These are phyloP conservation scores for Lasiosphaeriaceae sp. DNA, from an alignment of 495 filamentous ascomycete species.

Conservation along the genomic window DNA sequence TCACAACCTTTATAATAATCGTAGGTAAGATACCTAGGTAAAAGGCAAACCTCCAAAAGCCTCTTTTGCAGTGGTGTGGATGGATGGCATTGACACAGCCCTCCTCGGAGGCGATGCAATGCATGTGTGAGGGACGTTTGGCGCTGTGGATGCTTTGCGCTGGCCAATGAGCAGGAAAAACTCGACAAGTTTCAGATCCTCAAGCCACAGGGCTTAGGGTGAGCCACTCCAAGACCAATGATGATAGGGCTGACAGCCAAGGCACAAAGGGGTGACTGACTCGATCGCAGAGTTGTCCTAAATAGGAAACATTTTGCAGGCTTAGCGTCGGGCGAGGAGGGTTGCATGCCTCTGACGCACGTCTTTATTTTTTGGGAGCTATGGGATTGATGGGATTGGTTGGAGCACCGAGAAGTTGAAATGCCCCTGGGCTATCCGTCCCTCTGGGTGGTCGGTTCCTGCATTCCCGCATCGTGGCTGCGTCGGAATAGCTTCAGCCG, in stretches of 20 bases:
- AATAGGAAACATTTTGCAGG: neutral
- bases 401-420: neutral
- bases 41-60: no score
- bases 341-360: neutral
- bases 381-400: neutral
- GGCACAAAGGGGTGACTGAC: neutral
- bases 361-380: neutral
- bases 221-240: no score
- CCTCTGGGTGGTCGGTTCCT: neutral
- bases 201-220: no score
- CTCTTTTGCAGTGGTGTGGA: no score
- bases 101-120: neutral
- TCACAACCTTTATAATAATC: no score
- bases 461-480: neutral
- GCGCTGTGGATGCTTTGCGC: no score
- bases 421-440: neutral
- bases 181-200: no score
- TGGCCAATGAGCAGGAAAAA: no score
- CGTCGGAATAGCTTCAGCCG: neutral
- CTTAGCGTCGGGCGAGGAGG: neutral
- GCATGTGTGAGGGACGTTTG: no score
- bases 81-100: no score
- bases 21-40: no score
- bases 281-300: slow-evolving; percentile 1
- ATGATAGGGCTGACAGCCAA: no score